Base-by-base conservation (phyloP, 495 filamentous ascomycete genomes). In the Lophiostoma macrostomum region DNA sequence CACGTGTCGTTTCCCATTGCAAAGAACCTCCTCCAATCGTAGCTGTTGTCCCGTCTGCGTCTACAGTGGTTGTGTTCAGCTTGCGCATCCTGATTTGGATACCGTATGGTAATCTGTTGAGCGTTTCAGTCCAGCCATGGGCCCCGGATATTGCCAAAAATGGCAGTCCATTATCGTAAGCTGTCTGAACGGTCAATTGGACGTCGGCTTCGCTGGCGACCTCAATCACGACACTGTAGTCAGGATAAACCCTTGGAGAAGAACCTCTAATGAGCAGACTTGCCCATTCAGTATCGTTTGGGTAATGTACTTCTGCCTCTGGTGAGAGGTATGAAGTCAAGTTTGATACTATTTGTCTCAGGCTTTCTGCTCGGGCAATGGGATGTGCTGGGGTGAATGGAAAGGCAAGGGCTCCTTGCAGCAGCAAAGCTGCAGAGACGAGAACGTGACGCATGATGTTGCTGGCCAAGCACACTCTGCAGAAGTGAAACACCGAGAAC, bases 181-280 rank as follows among this genome's bases (percentile, higher is more conserved):
- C 6, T 38, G 35, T 6, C 7, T 10, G 23, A 38, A 24, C 23
- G n/a, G 38, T 53, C 37, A 10, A 29, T 19, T 53, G 50, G 4
- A 53, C 39, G 36, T 53, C 50, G 4, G 28, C 2, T 22, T 53
- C 50, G 1, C 38, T 53, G 13, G n/a, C 50, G 14, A 53, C 50
- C 34, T 44, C 16, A 16, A 53, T 20, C 5, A 53, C 28, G 28
- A 53, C 28, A n/a, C 16, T 35, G 24, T 44, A 53, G 18, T 35
- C 22, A 8, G 50, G 50, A 22, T 50, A 4, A 27, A 36, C 25
- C 5, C 45, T 5, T 28, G 48, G 48, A 10, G 16, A 51, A 12
- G 48, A 41, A 29, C 35, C 48, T 22, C 48, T 20, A 18, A 18
- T 25, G 23, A 42, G 22, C 11, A 51, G 25, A 20, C 13, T 6